phyloP scores from a whole-genome alignment of 2,329 filamentous ascomycete species.

The Clonostachys chloroleuca region DNA sequence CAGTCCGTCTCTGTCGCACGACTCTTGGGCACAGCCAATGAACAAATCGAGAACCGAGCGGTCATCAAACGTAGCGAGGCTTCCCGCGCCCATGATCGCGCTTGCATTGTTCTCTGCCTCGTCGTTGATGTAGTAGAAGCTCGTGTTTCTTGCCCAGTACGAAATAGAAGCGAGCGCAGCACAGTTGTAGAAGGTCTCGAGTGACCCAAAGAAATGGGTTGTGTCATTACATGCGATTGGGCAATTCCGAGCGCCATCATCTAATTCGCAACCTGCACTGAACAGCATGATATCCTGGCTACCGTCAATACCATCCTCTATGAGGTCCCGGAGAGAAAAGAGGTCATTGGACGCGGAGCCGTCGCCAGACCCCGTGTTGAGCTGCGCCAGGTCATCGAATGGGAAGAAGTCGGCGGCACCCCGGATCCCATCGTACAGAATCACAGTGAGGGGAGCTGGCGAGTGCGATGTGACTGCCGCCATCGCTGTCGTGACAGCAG shows the following conservation, averaged over 20 bases:
- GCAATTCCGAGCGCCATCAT: slow-evolving; percentile 19
- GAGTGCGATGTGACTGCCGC: background rate
- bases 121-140: slow-evolving; percentile 18
- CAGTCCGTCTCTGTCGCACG: slow-evolving; percentile 25
- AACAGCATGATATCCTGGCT: slow-evolving; percentile 22
- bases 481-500: no score
- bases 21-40: slow-evolving; percentile 24
- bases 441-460: background rate
- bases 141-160: slow-evolving; percentile 22
- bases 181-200: slow-evolving; percentile 33
- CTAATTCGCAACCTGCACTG: slow-evolving; percentile 20
- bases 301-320: slow-evolving; percentile 23
- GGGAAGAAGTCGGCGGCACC: slow-evolving; percentile 25
- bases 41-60: slow-evolving; percentile 21
- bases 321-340: slow-evolving; percentile 25
- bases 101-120: slow-evolving; percentile 29
- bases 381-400: slow-evolving; percentile 24
- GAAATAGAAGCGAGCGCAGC: slow-evolving; percentile 25
- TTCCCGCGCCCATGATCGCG: slow-evolving; percentile 22
- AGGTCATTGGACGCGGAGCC: slow-evolving; percentile 9
- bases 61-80: slow-evolving; percentile 21
- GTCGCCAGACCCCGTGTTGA: slow-evolving; percentile 9
- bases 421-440: background rate
- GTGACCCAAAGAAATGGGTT: slow-evolving; percentile 20
- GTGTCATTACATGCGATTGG: slow-evolving; percentile 22